Evolutionary conservation across 805 yeast species (phyloP).

Genomic region (Wickerhamomyces pijperi): DNA sequence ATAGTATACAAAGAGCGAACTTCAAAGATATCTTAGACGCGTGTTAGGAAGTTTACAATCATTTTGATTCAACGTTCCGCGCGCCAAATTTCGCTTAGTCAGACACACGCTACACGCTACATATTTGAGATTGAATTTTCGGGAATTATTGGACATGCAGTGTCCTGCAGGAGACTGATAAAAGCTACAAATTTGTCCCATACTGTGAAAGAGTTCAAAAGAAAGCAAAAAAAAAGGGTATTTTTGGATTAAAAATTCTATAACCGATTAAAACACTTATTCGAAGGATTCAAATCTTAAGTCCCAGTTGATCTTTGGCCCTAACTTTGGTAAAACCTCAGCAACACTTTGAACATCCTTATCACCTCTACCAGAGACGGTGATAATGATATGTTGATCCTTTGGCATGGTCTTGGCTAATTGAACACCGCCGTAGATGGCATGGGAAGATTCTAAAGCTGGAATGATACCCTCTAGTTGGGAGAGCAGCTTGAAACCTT

Average conservation of each 20-base stretch:
- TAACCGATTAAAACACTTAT: slow-evolving; percentile 1
- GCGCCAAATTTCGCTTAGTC: no score
- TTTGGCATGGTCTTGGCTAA: slow-evolving; percentile 74
- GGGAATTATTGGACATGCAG: neutral
- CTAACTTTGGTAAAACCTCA: slow-evolving; percentile 79
- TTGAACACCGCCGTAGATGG: slow-evolving; percentile 82
- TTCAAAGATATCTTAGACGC: no score
- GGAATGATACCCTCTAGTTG: slow-evolving; percentile 98
- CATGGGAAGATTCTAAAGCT: slow-evolving; percentile 96
- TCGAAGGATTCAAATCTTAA: slow-evolving; percentile 58
- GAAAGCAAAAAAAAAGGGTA: no score
- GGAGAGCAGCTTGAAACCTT: slow-evolving; percentile 79
- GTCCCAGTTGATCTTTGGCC: slow-evolving; percentile 93
- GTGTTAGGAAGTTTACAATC: no score
- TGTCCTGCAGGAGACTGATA: no score
- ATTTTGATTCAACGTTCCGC: no score
- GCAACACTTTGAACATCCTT: slow-evolving; percentile 98
- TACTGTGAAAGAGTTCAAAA: no score
- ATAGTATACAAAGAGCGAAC: no score
- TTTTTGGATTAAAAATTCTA: neutral
- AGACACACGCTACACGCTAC: no score
- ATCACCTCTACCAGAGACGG: slow-evolving; percentile 97
- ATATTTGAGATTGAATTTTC: no score
- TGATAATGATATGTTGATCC: slow-evolving; percentile 76
- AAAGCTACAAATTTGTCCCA: no score